Evolutionary conservation across 192 early-diverging fungal species (phyloP), one percentile per base, ranked within the genome.

Genomic region (Gaertneriomyces sp.): DNA sequence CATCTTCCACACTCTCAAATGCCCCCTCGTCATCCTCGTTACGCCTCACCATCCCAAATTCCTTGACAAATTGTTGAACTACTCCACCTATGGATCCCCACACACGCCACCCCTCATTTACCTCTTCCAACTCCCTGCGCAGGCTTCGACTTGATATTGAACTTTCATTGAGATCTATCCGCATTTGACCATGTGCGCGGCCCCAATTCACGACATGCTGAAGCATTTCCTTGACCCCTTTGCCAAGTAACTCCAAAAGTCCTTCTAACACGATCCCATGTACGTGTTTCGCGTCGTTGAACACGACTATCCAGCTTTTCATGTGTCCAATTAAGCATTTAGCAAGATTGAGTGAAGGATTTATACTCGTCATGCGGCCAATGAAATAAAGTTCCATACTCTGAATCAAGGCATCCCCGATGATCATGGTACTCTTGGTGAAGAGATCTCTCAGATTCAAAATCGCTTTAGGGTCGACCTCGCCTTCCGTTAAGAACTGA

Each of bases 11-110:
- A 43, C 43, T 63, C 39, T 45, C 57, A 67, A 77, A 73, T 6
- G 49, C 47, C 17, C 62, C 66, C 43, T 70, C 75, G 8, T 69
- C 70, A 39, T 57, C 62, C 41, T 54, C 54, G 33, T 42, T 19
- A 11, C 61, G 61, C 25, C 57, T 70, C 61, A 58, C 16, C 54
- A 45, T 58, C 40, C 57, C 62, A 7, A 71, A 25, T 11, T 63
- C 63, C 12, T 61, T 40, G 7, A 73, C 60, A 43, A 75, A 43
- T 44, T 73, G 67, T 46, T 66, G 58, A 17, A 79, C 63, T 8
- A 53, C 42, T 3, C 73, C 77, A 7, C 73, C 77, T 33, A 79
- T 14, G 7, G 64, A 61, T 41, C 73, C 77, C 69, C 69, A 72
- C 6, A 79, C 60, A 14, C 47, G 49, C 77, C 77, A 79, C 12